A percentile compares a stretch with the other conserved stretches of the same genome.
Conservation (phyloP, 768 basidiomycete genomes). For the Paxillus ammoniavirescens region DNA sequence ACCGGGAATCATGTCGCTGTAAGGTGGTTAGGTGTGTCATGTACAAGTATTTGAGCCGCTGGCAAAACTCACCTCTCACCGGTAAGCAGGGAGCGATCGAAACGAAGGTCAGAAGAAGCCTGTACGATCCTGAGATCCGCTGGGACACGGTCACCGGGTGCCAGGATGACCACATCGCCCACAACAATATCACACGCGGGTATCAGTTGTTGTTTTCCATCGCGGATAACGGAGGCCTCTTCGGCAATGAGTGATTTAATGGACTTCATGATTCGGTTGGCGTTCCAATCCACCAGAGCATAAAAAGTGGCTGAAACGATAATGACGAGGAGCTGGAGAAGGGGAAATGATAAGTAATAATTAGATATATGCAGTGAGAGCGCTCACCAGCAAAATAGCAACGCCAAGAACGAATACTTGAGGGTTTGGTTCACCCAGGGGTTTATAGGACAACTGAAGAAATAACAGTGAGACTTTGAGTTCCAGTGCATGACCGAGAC, state of each 20-base stretch:
- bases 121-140: slow-evolving; percentile 56
- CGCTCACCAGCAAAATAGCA: slow-evolving; percentile 42
- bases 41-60: background rate
- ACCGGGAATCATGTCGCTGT: slow-evolving; percentile 42
- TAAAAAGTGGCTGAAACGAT: slow-evolving; percentile 42
- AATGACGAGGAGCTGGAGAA: slow-evolving; percentile 37
- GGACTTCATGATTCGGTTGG: slow-evolving; percentile 47
- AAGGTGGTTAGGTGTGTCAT: slow-evolving; percentile 2
- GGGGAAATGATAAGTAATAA: slow-evolving; percentile 9
- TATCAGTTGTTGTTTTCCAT: slow-evolving; percentile 44
- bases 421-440: slow-evolving; percentile 43
- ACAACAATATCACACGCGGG: slow-evolving; percentile 54
- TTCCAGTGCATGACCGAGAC: background rate
- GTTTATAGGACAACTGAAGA: slow-evolving; percentile 47
- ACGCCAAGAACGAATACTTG: slow-evolving; percentile 44
- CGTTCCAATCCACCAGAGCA: slow-evolving; percentile 48
- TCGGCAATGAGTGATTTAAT: slow-evolving; percentile 59
- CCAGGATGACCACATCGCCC: slow-evolving; percentile 50
- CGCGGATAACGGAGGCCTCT: slow-evolving; percentile 52
- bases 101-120: slow-evolving; percentile 46
- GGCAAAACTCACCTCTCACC: slow-evolving; percentile 36
- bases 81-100: slow-evolving; percentile 52
- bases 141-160: slow-evolving; percentile 55
- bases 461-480: slow-evolving; percentile 8
- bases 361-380: slow-evolving; percentile 15